A percentile compares a stretch with the other conserved stretches of the same genome.
phyloP scores from a whole-genome alignment of 2,329 filamentous ascomycete species.

The Neurospora sp. region DNA sequence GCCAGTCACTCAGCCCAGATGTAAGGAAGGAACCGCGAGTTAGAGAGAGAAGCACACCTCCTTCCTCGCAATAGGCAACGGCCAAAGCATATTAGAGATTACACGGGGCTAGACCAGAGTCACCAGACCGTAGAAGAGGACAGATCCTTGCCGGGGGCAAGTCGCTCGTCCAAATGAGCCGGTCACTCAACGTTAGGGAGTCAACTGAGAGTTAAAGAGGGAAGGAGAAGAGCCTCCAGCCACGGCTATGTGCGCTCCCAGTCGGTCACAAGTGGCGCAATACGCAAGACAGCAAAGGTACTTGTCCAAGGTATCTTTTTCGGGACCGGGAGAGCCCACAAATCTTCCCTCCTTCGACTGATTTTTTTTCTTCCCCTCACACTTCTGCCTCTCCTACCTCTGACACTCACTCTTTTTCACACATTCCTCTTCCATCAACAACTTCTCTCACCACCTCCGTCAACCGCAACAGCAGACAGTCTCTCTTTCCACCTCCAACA shows the following conservation, averaged over 20 bases:
- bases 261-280: neutral
- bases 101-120: neutral
- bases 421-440: neutral
- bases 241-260: neutral
- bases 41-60: neutral
- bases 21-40: neutral
- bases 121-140: neutral
- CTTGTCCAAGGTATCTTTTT: neutral
- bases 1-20: neutral
- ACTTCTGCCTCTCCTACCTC: neutral
- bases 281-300: neutral
- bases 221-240: neutral
- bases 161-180: neutral
- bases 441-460: neutral
- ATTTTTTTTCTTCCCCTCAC: neutral
- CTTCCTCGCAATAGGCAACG: neutral
- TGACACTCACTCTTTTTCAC: neutral
- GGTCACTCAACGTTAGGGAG: neutral
- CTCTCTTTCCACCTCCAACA: neutral
- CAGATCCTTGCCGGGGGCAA: neutral
- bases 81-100: neutral
- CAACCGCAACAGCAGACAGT: neutral
- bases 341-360: neutral
- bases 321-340: neutral
- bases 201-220: neutral